Evolutionary conservation across 2,329 filamentous ascomycete species (phyloP), one percentile per base, ranked within the genome.

Genomic region (Sordariomycetes sp.): DNA sequence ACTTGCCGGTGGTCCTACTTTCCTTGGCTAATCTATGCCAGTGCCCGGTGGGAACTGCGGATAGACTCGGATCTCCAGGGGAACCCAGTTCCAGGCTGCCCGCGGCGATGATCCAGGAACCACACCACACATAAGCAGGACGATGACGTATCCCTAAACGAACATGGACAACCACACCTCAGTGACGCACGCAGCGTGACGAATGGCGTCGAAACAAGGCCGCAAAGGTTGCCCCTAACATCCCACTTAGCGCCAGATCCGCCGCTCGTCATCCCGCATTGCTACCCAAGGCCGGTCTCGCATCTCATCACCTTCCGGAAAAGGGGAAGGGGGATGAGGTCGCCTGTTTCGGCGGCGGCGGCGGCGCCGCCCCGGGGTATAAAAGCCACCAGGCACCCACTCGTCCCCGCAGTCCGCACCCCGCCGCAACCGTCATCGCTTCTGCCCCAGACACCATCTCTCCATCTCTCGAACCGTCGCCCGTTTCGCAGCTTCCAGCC

Each of bases 401-500:
- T 15, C 56, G 20, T 53, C 56, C 52, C 51, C 51, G 51, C 56
- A 45, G 28, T 34, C 35, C 51, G 39, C 51, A 53, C 34, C 25
- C 24, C 56, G 35, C 52, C n/a, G n/a, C n/a, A n/a, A n/a, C n/a
- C 24, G 28, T 53, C 50, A 54, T 53, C 55, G 52, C 39, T 2
- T 24, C 48, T 13, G 10, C 34, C 39, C 17, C 50, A 28, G 34
- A 53, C 25, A 25, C 22, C 35, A 25, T 28, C 8, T 10, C 35
- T 54, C 24, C 13, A 36, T 56, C 52, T 32, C 20, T 17, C 2
- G 39, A 45, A n/a, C n/a, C 13, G 15, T n/a, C 25, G 54, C 3
- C 45, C 39, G 34, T 53, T 53, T 53, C 28, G 56, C 24, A 57
- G 13, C 42, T 50, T n/a, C 5, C 45, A 57, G 53, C 58, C 59